These are phyloP conservation scores for Colletotrichum tropicicola DNA, from an alignment of 2,329 filamentous ascomycete species.

Conservation along the genomic window DNA sequence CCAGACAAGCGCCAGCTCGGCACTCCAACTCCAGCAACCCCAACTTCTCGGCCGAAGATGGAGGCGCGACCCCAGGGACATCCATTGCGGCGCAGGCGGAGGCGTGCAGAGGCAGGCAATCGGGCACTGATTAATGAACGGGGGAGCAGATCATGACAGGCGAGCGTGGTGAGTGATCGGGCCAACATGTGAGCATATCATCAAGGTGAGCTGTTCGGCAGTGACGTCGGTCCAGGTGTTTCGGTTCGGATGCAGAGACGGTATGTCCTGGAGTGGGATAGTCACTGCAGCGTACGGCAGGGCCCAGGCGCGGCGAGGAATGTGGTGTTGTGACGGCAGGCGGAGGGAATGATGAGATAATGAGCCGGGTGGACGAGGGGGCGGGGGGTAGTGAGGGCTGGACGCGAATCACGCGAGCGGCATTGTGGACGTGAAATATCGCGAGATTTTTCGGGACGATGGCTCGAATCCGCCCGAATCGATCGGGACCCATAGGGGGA, in stretches of 20 bases:
- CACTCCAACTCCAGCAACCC: not conserved
- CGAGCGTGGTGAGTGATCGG: constrained; percentile 25
- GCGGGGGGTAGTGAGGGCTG: constrained; percentile 8
- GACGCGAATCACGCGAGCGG: constrained; percentile 22
- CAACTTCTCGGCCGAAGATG: not conserved
- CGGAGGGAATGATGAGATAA: constrained; percentile 10
- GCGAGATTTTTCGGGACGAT: constrained; percentile 29
- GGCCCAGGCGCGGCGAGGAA: not conserved
- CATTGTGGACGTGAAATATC: constrained; percentile 14
- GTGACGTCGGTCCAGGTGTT: constrained; percentile 2
- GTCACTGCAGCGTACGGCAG: not conserved
- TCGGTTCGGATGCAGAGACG: not conserved
- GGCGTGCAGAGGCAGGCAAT: constrained; percentile 4
- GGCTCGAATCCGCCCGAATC: constrained; percentile 23
- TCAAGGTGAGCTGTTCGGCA: constrained; percentile 26
- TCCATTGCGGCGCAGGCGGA: constrained; percentile 19
- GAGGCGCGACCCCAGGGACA: no score
- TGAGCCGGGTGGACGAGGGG: not conserved
- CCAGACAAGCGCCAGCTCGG: constrained; percentile 8
- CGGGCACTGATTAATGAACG: constrained; percentile 3
- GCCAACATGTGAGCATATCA: constrained; percentile 30
- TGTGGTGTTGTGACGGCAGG: not conserved
- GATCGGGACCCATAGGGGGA: constrained; percentile 17
- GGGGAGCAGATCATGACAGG: constrained; percentile 22
- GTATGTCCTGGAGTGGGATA: not conserved